Conservation (phyloP, 225 moss, liverwort and hornwort genomes). For the Ulota crispa region DNA sequence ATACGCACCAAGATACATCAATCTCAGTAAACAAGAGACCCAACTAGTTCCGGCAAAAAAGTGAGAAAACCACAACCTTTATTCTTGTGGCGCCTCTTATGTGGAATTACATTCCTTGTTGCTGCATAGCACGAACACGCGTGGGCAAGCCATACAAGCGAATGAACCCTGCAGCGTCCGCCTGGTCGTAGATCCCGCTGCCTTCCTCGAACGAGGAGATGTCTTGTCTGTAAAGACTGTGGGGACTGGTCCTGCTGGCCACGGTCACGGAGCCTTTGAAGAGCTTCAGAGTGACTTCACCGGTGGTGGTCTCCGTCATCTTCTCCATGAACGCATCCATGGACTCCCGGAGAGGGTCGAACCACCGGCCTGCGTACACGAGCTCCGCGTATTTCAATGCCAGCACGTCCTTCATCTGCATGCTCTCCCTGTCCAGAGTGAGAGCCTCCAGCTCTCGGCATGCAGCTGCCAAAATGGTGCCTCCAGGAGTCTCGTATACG, state of each 20-base stretch:
- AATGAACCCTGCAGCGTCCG: slow-evolving; percentile 91
- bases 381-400: slow-evolving; percentile 92
- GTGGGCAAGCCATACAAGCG: slow-evolving; percentile 89
- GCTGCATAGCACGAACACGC: slow-evolving; percentile 74
- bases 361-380: slow-evolving; percentile 94
- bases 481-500: slow-evolving; percentile 95
- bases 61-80: background rate
- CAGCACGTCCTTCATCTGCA: slow-evolving; percentile 83
- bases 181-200: slow-evolving; percentile 88
- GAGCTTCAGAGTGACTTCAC: slow-evolving; percentile 79
- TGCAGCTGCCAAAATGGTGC: slow-evolving; percentile 77
- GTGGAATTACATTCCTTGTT: slow-evolving; percentile 35
- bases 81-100: background rate
- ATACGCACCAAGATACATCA: background rate
- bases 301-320: slow-evolving; percentile 79
- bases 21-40: slow-evolving; percentile 5
- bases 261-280: slow-evolving; percentile 76
- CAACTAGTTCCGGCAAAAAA: slow-evolving; percentile 35
- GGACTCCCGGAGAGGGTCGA: slow-evolving; percentile 91
- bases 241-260: slow-evolving; percentile 72
- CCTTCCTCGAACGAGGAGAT: slow-evolving; percentile 99
- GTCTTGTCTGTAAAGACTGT: slow-evolving; percentile 88
- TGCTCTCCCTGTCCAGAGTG: slow-evolving; percentile 88
- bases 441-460: slow-evolving; percentile 85
- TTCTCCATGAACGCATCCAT: slow-evolving; percentile 97